Evolutionary conservation across 2,329 filamentous ascomycete genomes (phyloP), one percentile per base, ranked within the genome.

Genomic region (Teratosphaeria pseudoeucalypti): DNA sequence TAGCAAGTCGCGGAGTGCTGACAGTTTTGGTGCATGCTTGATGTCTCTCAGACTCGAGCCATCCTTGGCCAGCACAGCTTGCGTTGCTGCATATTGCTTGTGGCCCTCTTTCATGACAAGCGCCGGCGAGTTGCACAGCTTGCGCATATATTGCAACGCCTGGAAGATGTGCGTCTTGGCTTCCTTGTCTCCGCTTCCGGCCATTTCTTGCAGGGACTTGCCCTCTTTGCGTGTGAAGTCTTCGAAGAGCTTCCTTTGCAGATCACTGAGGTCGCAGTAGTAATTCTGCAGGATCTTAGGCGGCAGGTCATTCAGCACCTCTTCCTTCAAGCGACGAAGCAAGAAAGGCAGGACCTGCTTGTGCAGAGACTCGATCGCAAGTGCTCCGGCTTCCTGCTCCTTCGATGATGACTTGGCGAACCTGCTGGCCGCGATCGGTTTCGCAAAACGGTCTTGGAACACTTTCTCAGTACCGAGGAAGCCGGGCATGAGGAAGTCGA

Each of bases 261-360:
- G 78, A 59, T 99, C 94, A 68, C 90, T 96, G 19, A 96, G 85
- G 70, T 99, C 94, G 74, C 94, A 99, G 77, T 99, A 99, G 78
- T 99, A 99, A 74, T 99, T 99, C 73, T 99, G 94, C 57, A 99
- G 78, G 68, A 99, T 99, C 84, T 99, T 99, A 7, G 94, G 94
- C 2, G 94, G 94, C 9, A 99, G 79, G 69, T 99, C 94, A 67
- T 99, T 89, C 61, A 99, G 80, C 19, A 99, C 94, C 73, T 99
- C 94, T 76, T 99, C 94, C 76, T 99, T 99, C 67, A 99, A 82
- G 68, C 94, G 92, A 62, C 94, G 90, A 47, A 99, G 83, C 62
- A 99, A 80, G 85, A 99, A 99, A 1, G 94, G 94, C 37, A 99
- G 78, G 1, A 99, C 95, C 72, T 99, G 94, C 73, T 99, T 99